Evolutionary conservation across 805 yeast species (phyloP), one percentile per base, ranked within the genome.

Genomic region (Soucietia sequanensis): DNA sequence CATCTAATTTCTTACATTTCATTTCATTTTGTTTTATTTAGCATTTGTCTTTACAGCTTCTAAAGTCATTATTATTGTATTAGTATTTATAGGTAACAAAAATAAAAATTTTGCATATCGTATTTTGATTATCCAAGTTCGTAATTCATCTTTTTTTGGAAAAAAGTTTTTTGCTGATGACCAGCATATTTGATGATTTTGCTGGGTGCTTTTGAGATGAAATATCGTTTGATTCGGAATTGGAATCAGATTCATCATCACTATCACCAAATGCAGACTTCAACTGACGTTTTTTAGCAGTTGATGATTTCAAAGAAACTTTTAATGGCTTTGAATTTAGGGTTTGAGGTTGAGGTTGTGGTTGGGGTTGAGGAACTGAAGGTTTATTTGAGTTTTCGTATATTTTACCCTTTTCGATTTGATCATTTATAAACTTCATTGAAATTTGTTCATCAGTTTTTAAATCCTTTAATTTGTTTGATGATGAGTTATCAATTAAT

Each of bases 361-460:
- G n/a, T n/a, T n/a, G n/a, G 5, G 27, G 27, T 13, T 25, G n/a
- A 10, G 27, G 27, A 6, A 9, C 15, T 9, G 14, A 13, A 6
- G 27, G 27, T n/a, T 25, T 13, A 9, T 4, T 5, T 5, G n/a
- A 13, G 15, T n/a, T 2, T n/a, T 12, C 27, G 15, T 25, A 5
- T 5, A 5, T 25, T 13, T 25, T 16, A 2, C 79, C 81, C 26
- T 57, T 50, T 39, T 65, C 61, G 2, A 84, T 76, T 54, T 84
- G 90, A 23, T 60, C 51, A 27, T 73, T 60, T n/a, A 84, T 40
- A 12, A 70, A 33, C 41, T 57, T 65, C 39, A 58, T 51, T 8
- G 68, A 58, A 9, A 70, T 38, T 12, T 71, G 72, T 27, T 74
- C 76, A 23, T 80, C 87, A 5, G 62, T 57, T 31, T 54, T 54